Percentiles rank a stretch among this genome's conserved stretches.
Conservation (phyloP, 2,329 filamentous ascomycete species). For the Exophiala sideris region DNA sequence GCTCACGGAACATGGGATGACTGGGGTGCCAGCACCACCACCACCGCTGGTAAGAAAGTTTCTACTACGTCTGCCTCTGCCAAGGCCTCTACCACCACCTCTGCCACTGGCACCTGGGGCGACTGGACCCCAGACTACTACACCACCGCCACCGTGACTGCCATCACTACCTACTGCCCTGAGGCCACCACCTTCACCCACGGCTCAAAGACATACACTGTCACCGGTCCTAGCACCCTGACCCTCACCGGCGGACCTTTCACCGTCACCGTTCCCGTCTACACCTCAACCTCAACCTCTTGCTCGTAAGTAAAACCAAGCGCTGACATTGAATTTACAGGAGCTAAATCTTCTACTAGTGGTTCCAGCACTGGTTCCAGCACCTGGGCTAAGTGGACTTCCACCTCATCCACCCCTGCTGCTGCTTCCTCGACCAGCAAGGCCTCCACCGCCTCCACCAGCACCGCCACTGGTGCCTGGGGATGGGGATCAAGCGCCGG, state of each 20-base stretch:
- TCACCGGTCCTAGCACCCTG: conserved; percentile 27
- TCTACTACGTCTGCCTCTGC: conserved; percentile 3
- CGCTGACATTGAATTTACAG: conserved; percentile 4
- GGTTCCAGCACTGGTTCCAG: conserved; percentile 5
- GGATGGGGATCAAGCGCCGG: background rate
- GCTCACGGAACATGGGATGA: conserved; percentile 9
- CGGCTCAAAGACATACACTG: conserved; percentile 28
- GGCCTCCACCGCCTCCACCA: background rate
- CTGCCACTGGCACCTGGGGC: conserved; percentile 14
- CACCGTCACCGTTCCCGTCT: conserved; percentile 30
- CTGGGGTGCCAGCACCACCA: conserved; percentile 10
- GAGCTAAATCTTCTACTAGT: conserved; percentile 2
- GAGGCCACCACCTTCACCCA: conserved; percentile 24
- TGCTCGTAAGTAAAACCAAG: conserved; percentile 18
- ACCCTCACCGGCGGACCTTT: conserved; percentile 32
- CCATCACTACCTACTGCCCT: conserved; percentile 30
- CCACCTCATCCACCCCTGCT: conserved; percentile 5
- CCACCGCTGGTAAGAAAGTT: conserved; percentile 8
- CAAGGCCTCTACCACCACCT: conserved; percentile 9
- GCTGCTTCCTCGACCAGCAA: background rate
- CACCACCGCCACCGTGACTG: conserved; percentile 27
- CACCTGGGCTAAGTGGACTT: conserved; percentile 10
- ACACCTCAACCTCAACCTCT: conserved; percentile 26
- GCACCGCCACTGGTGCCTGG: conserved; percentile 1
- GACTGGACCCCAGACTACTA: conserved; percentile 25